Evolutionary conservation across 768 basidiomycete genomes (phyloP), one percentile per base, ranked within the genome.

Genomic region (Rhizopogon roseolus): DNA sequence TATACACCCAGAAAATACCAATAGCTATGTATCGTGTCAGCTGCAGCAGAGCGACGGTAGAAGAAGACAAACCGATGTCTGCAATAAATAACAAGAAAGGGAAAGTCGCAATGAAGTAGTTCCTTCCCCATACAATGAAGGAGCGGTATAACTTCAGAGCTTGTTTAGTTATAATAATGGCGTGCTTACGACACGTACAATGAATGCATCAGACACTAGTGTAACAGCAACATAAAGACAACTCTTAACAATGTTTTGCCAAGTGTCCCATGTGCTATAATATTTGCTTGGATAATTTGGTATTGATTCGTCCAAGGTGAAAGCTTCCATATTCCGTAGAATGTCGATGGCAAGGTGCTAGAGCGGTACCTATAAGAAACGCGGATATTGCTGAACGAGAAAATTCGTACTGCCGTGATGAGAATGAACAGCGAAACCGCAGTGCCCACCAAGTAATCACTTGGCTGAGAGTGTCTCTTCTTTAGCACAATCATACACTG

Each of bases 311-410:
- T 59, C 49, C 14, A 29, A 11, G 28, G 63, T 65, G 55, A 67
- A 65, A 3, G 66, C 64, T 5, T 58, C 54, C 41, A 67, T 57
- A 6, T 56, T 32, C 34, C 66, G 66, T 16, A 62, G 48, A 10
- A 57, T 50, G n/a, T 67, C 66, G 37, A 65, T 57, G 28, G 57
- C 11, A 25, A 67, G 34, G 34, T 67, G 66, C 66, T 67, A 44
- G 25, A 45, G n/a, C 32, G 5, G 32, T 45, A 38, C 29, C 1
- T 5, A n/a, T 56, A 16, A 54, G 52, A 40, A 29, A 36, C 7
- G 6, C 27, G 25, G 25, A 38, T 22, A 6, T 6, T 3, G 22
- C 6, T 11, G 19, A 9, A 28, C 9, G 10, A 29, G 32, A 19
- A 38, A 14, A 28, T n/a, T n/a, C 56, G 38, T 36, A 57, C 56